Evolutionary conservation across 306 rosid genomes (phyloP), one percentile per base, ranked within the genome.

Genomic region (Lathyrus oleraceus): DNA sequence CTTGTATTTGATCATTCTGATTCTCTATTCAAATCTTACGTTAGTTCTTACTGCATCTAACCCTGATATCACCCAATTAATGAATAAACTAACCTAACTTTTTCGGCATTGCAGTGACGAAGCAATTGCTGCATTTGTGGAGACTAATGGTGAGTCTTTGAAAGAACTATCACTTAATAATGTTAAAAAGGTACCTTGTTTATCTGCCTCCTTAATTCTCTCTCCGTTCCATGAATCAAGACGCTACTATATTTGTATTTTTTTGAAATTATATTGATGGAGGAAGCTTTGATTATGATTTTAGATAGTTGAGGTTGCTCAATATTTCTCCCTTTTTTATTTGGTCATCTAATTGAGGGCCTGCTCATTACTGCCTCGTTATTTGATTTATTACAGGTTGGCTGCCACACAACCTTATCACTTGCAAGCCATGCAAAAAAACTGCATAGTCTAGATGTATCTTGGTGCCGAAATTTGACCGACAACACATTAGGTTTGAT

Each of bases 391-490:
- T 60, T 78, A 44, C 82, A 95, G 97, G 99, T 95, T 78, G 85
- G 91, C 51, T 68, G 65, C 75, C 78, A 82, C 83, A 87, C 96
- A 8, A 87, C 95, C 13, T 15, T 86, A 6, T 83, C 96, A 49
- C 94, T 95, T 54, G 95, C 88, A 66, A 77, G 19, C 67, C 78
- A 74, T 63, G 82, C 87, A 2, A 85, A 39, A 74, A 86, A 69
- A 42, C 64, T 95, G 90, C 80, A 74, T 77, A 75, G 63, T 61
- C 86, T 95, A 60, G 97, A 95, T 83, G 72, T 95, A 61, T 91
- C 99, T 32, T 95, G 92, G 95, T 91, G 99, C 84, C 81, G 96
- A 51, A 81, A 79, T 62, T 73, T 95, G 82, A 83, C 88, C 19
- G 95, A 91, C 69, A 84, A 83, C 57, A 92, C 96, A 0, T 48